Base-by-base conservation (phyloP, 768 basidiomycete genomes). In the Suillus fuscotomentosus region DNA sequence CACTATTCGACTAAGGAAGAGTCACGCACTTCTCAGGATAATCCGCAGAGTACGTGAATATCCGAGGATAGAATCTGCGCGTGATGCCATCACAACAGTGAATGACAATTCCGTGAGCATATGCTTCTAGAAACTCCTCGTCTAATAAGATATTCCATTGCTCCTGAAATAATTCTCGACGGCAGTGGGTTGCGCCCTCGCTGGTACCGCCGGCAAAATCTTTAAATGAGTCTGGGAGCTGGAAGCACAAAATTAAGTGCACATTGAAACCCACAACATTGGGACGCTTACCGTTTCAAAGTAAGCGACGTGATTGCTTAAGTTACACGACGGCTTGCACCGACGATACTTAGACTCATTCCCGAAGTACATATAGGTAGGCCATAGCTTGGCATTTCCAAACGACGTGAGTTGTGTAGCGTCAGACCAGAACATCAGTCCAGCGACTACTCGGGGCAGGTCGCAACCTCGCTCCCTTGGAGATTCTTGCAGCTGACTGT, bases 11-110 rank as follows among this genome's bases (percentile, higher is more conserved):
- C 36, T 5, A 36, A 1, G 8, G 3, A 1, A 2, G 10, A 13
- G 0, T 11, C 14, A 63, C 60, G 10, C 41, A 78, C 78, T 77
- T 77, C 54, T 73, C 72, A 1, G 70, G 72, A 54, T 72, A 73
- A 42, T 72, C 72, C 20, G 68, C 72, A 1, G 68, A 65, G 20
- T 72, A 73, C 5, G 66, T 69, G 36, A 72, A 69, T 5, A 72
- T 60, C 0, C 70, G 45, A 1, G 68, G 72, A 38, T 69, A 73
- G 17, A 72, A 65, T 20, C 70, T 31, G 0, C 63, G 60, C 15
- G 2, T 7, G 9, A 68, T 34, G 5, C 72, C 66, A 47, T 73
- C 69, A 8, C 61, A 55, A 51, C 70, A 73, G 1, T 0, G 2
- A 14, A 70, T 63, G 0, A 71, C 64, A 1, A 70, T 68, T 3